These are phyloP conservation scores for Fusarium sp. DNA, from an alignment of 2,329 filamentous ascomycete genomes.

Conservation along the genomic window DNA sequence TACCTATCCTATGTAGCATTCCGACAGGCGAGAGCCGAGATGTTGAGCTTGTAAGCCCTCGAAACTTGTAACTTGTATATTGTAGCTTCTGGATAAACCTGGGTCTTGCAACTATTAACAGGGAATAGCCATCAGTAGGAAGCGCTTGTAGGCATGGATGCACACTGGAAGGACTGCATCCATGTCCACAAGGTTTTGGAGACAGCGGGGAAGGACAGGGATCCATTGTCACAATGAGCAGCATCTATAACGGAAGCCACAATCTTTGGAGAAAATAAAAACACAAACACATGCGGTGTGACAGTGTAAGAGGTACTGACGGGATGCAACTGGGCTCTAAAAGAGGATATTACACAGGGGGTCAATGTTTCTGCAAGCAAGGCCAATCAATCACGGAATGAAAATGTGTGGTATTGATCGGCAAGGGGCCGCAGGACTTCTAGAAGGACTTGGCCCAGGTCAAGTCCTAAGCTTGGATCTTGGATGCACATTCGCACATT, in stretches of 20 bases:
- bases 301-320: not conserved
- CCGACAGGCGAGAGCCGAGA: no score
- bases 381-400: not conserved
- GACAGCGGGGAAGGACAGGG: not conserved
- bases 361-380: not conserved
- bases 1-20: no score
- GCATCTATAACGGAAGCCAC: not conserved
- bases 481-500: not conserved
- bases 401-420: not conserved
- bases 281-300: not conserved
- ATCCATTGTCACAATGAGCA: not conserved
- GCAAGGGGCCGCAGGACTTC: slow-evolving; percentile 5
- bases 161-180: not conserved
- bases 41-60: no score
- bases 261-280: not conserved
- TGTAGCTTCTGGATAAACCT: not conserved
- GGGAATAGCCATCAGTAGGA: not conserved
- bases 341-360: no score
- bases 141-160: not conserved
- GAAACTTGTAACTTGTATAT: no score
- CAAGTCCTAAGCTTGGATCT: not conserved
- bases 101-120: not conserved
- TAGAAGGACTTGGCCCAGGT: slow-evolving; percentile 4
- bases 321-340: not conserved
- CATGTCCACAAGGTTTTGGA: not conserved